phyloP scores from a whole-genome alignment of 495 filamentous ascomycete genomes.

The Xylaria cubensis region DNA sequence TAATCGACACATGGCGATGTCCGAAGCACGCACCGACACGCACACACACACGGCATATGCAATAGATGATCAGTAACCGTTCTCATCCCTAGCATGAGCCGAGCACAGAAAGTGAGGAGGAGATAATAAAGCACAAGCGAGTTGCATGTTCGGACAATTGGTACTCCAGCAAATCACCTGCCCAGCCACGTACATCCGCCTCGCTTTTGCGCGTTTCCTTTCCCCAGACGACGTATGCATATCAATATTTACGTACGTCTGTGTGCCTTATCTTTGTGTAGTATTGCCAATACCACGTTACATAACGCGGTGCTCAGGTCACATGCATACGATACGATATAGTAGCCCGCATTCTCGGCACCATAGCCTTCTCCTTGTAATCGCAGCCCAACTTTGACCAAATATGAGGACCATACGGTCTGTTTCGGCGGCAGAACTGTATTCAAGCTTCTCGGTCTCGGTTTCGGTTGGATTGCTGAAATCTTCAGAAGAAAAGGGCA shows the following conservation, averaged over 20 bases:
- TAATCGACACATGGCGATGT: background rate
- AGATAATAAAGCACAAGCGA: background rate
- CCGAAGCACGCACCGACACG: background rate
- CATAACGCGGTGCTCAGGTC: background rate
- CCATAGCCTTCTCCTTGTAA: background rate
- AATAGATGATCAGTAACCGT: background rate
- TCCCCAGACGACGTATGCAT: background rate
- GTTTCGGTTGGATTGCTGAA: background rate
- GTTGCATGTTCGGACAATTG: background rate
- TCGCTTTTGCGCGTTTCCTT: background rate
- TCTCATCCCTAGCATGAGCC: background rate
- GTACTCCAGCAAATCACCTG: background rate
- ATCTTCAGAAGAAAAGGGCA: background rate
- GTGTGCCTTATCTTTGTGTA: background rate
- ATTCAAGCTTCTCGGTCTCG: background rate
- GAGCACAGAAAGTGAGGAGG: background rate
- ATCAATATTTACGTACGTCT: too few species aligned
- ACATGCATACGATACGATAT: slow-evolving; percentile 12
- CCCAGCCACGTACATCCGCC: background rate
- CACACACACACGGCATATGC: background rate
- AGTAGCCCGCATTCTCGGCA: background rate
- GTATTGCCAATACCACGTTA: background rate
- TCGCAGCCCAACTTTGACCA: background rate
- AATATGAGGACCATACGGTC: background rate
- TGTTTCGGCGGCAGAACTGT: background rate